These are phyloP conservation scores for Tolypocladium ophioglossoides DNA, from an alignment of 2,329 filamentous ascomycete species.

Conservation along the genomic window DNA sequence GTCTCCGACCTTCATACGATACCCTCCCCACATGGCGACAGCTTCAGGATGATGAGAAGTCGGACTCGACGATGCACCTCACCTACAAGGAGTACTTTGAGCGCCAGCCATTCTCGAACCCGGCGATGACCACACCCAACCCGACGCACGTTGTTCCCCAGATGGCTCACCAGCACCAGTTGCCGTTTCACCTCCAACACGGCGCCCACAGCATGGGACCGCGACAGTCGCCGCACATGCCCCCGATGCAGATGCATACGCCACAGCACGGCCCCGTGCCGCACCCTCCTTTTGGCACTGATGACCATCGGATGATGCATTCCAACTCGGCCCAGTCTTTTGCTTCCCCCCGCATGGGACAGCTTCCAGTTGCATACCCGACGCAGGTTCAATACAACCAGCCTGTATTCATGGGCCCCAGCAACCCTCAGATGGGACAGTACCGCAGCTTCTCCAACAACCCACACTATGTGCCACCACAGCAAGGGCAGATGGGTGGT, in stretches of 20 bases:
- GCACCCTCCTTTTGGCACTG: constrained; percentile 58
- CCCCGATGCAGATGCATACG: constrained; percentile 65
- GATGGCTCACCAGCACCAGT: constrained; percentile 71
- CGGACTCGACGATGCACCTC: constrained; percentile 49
- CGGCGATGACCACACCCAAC: constrained; percentile 57
- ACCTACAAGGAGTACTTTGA: constrained; percentile 77
- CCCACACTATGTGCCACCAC: constrained; percentile 59
- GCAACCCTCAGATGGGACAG: constrained; percentile 58
- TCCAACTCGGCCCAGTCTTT: constrained; percentile 76
- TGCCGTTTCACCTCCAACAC: constrained; percentile 75
- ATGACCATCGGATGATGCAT: constrained; percentile 84
- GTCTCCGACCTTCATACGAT: constrained; percentile 75
- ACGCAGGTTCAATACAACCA: constrained; percentile 63
- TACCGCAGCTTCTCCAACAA: constrained; percentile 62
- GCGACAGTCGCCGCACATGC: constrained; percentile 63
- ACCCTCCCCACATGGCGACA: constrained; percentile 80
- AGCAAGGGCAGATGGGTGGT: constrained; percentile 58
- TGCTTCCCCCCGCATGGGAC: constrained; percentile 70
- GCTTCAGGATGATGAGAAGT: constrained; percentile 59
- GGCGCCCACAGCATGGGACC: constrained; percentile 56
- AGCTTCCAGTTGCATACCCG: constrained; percentile 59
- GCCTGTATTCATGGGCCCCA: constrained; percentile 60
- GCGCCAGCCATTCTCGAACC: constrained; percentile 43
- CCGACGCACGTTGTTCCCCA: constrained; percentile 60
- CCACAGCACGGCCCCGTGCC: constrained; percentile 60